phyloP scores from a whole-genome alignment of 345 rosid species.

The Brassica juncea region DNA sequence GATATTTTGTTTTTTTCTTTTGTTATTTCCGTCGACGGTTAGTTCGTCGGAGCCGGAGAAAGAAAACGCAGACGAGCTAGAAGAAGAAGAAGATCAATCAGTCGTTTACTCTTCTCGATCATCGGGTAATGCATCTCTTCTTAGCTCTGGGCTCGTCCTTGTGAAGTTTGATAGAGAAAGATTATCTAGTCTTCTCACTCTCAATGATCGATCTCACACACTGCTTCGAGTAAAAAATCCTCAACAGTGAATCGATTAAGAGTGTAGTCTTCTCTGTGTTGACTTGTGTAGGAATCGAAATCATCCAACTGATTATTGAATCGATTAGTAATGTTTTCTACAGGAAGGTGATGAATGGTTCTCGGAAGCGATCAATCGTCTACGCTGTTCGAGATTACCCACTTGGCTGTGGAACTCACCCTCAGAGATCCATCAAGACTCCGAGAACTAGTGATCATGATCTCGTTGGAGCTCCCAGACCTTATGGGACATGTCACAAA shows the following conservation, averaged over 20 bases:
- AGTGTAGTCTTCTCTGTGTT: background rate
- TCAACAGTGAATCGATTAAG: too few species aligned
- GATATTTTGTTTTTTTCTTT: background rate
- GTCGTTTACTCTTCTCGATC: background rate
- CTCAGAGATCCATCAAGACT: background rate
- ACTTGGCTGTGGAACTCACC: constrained; percentile 6
- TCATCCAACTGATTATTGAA: background rate
- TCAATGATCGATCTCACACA: background rate
- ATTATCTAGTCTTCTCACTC: background rate
- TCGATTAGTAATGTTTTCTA: background rate
- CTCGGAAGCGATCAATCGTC: constrained; percentile 2
- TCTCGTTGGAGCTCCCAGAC: background rate
- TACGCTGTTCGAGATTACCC: constrained; percentile 25
- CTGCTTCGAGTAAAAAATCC: too few species aligned
- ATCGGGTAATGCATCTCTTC: background rate
- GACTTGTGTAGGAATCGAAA: background rate
- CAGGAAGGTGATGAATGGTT: constrained; percentile 8
- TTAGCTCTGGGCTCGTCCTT: background rate
- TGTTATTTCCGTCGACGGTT: background rate
- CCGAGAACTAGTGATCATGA: background rate
- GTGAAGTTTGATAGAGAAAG: background rate
- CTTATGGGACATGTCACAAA: background rate
- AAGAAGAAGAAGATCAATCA: background rate
- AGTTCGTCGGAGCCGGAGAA: background rate
- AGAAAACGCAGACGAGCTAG: background rate